A percentile compares a stretch with the other conserved stretches of the same genome.
phyloP scores from a whole-genome alignment of 1,139 yeast genomes.

The Suhomyces anneliseae region DNA sequence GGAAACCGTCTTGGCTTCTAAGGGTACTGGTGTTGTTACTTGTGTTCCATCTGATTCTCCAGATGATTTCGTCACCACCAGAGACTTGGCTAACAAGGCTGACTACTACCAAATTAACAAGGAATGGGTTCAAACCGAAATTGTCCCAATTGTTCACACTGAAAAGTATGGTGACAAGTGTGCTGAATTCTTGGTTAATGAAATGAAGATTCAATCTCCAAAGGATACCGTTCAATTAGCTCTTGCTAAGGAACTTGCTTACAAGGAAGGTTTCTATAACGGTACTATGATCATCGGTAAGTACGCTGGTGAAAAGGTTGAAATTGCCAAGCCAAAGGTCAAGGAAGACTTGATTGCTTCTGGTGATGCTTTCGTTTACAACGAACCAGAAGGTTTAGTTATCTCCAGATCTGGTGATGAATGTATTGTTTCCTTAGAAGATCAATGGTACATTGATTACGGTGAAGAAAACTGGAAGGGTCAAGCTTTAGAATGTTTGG shows the following conservation, averaged over 20 bases:
- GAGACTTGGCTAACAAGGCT: slow-evolving; percentile 84
- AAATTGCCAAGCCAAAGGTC: slow-evolving; percentile 84
- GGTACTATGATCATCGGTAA: slow-evolving; percentile 81
- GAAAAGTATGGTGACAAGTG: slow-evolving; percentile 86
- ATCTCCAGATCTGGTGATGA: slow-evolving; percentile 96
- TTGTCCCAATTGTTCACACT: slow-evolving; percentile 73
- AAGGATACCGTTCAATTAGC: slow-evolving; percentile 87
- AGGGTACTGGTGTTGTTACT: slow-evolving; percentile 99
- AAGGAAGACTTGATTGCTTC: slow-evolving; percentile 75
- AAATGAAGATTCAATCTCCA: slow-evolving; percentile 90
- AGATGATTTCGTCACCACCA: slow-evolving; percentile 87
- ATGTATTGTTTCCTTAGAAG: slow-evolving; percentile 95
- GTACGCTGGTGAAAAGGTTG: slow-evolving; percentile 88
- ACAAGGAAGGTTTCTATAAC: slow-evolving; percentile 94
- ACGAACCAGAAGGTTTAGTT: slow-evolving; percentile 90
- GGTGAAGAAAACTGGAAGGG: slow-evolving; percentile 93
- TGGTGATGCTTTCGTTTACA: slow-evolving; percentile 84
- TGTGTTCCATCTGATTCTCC: slow-evolving; percentile 99
- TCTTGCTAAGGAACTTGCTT: slow-evolving; percentile 89
- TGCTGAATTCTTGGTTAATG: slow-evolving; percentile 83
- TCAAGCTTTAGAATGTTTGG: slow-evolving; percentile 81
- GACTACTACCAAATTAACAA: slow-evolving; percentile 84
- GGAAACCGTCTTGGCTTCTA: slow-evolving; percentile 93
- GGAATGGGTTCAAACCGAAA: slow-evolving; percentile 82
- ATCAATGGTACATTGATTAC: slow-evolving; percentile 97